Evolutionary conservation across 179 eudicot genomes (phyloP), one percentile per base, ranked within the genome.

Genomic region (Silene noctiflora): DNA sequence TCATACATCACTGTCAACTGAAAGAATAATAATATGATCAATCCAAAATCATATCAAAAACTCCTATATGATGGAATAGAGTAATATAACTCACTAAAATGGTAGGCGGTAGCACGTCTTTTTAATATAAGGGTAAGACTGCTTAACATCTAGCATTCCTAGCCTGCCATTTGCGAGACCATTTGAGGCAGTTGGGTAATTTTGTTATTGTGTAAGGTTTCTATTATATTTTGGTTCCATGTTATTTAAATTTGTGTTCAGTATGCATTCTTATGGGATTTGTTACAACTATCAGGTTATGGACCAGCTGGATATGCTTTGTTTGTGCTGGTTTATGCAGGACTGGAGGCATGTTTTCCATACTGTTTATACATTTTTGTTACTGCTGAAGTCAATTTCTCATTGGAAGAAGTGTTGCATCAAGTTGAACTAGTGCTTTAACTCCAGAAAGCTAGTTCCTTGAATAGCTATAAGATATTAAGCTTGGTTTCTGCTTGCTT

Each of bases 241-340:
- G 19, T n/a, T 48, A 29, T 56, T 53, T 17, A 17, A 16, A 8
- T 27, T 19, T 76, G 3, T 46, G 22, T 70, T 64, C 1, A 13
- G 31, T 77, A 4, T 62, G 22, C 56, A 39, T 75, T 70, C 72
- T 83, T 3, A 75, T 80, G 72, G 27, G 58, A 8, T 80, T 63
- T 3, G n/a, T 75, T 6, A 8, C 21, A 20, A 62, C 70, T 82
- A 51, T 76, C 91, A 95, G 99, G 98, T 81, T 89, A 93, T 84
- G 99, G 99, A 48, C 92, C 98, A 11, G 97, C 97, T 81, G 99
- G 99, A 80, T 95, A 95, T 85, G 99, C 92, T 71, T 67, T 95
- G 63, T 95, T 93, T 76, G 92, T 93, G 53, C 91, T 91, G 31
- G 99, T 93, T 77, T 95, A 95, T 84, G 97, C 99, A 42, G 99